Percentiles rank a stretch among this genome's conserved stretches.
These are phyloP conservation scores for Komagataella pastoris DNA, from an alignment of 805 yeast species.

Conservation along the genomic window DNA sequence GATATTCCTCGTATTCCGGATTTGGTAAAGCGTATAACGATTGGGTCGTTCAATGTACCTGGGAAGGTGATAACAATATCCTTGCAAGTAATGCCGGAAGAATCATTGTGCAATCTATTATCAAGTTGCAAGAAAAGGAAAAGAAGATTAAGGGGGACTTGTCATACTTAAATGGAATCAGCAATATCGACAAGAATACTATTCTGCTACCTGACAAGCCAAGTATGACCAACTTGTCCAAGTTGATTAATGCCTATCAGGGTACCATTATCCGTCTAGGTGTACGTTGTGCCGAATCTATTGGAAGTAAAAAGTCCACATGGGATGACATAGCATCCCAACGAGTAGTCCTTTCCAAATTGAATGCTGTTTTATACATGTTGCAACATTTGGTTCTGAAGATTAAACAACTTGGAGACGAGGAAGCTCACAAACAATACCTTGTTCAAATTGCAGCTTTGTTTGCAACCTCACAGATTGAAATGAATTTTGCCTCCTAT, in stretches of 20 bases:
- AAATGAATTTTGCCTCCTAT: constrained; percentile 47
- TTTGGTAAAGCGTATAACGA: constrained; percentile 82
- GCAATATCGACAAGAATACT: constrained; percentile 10
- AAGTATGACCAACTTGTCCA: constrained; percentile 16
- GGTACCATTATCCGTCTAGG: constrained; percentile 26
- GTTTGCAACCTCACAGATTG: constrained; percentile 55
- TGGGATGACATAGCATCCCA: constrained; percentile 34
- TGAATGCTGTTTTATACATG: constrained; percentile 36
- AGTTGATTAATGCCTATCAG: constrained; percentile 24
- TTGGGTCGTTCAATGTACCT: constrained; percentile 96
- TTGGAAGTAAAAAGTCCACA: constrained; percentile 21
- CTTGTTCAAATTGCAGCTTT: constrained; percentile 43
- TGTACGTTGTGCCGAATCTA: constrained; percentile 15
- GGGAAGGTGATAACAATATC: constrained; percentile 96
- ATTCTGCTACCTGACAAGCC: constrained; percentile 19
- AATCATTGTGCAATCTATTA: constrained; percentile 43
- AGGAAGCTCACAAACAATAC: constrained; percentile 28
- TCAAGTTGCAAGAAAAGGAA: constrained; percentile 22
- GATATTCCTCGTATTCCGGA: constrained; percentile 86
- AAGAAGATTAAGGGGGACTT: constrained; percentile 33
- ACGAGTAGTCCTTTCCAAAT: constrained; percentile 32
- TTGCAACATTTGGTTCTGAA: constrained; percentile 24
- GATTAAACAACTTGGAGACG: constrained; percentile 14
- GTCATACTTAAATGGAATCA: constrained; percentile 21
- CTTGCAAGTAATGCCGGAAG: constrained; percentile 78